Conservation (phyloP, 805 yeast species). For the Blastobotrys americana region DNA sequence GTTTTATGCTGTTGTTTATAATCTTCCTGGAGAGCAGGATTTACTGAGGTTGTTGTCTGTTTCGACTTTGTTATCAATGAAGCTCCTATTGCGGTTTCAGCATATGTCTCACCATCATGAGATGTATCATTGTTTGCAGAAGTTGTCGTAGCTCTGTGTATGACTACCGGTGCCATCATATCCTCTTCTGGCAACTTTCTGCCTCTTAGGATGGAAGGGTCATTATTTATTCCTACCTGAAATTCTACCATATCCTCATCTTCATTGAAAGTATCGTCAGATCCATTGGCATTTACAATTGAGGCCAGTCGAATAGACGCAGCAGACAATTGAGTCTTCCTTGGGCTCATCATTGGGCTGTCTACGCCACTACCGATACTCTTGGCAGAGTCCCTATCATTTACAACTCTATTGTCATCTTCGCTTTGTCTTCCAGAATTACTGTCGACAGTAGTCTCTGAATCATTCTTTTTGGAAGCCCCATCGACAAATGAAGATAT, state of each 20-base stretch:
- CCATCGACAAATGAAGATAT: too few relatives aligned
- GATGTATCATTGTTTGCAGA: background rate
- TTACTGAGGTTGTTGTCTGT: background rate
- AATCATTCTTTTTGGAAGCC: too few relatives aligned
- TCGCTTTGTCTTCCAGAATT: too few relatives aligned
- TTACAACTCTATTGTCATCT: too few relatives aligned
- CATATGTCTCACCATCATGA: background rate
- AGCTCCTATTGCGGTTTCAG: too few relatives aligned
- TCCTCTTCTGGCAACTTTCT: constrained; percentile 11
- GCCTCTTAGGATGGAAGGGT: constrained; percentile 21
- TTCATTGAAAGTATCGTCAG: constrained; percentile 12
- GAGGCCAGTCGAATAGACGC: background rate
- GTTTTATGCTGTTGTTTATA: too few relatives aligned
- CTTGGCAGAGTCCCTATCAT: too few relatives aligned
- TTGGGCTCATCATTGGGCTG: too few relatives aligned
- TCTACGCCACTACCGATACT: too few relatives aligned
- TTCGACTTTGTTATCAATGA: too few relatives aligned
- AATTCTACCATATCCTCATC: constrained; percentile 34
- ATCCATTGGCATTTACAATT: background rate
- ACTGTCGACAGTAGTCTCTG: too few relatives aligned
- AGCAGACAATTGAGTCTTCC: background rate
- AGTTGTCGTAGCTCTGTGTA: constrained; percentile 15
- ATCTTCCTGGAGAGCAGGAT: background rate
- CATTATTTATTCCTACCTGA: constrained; percentile 25
- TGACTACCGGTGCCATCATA: constrained; percentile 16